Evolutionary conservation across 495 filamentous ascomycete species (phyloP), one percentile per base, ranked within the genome.

Genomic region (Podospora pseudocomata): DNA sequence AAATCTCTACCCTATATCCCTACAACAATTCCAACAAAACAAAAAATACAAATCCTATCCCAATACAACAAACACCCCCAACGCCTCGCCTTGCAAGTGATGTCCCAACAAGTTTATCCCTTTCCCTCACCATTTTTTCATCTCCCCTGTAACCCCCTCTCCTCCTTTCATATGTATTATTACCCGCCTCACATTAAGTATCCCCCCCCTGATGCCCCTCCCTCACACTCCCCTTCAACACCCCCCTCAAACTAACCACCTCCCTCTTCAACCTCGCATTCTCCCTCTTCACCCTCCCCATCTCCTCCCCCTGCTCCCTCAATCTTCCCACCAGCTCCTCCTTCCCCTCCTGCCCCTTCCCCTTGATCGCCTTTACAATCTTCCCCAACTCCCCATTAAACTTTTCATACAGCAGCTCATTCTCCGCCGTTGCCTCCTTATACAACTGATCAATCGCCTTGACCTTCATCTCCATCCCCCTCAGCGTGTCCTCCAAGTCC

Each of bases 381-480:
- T 92, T 93, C 64, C 86, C 91, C 60, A 99, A 79, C 75, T 99
- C 95, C 27, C 87, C 85, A 71, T 97, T 97, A 81, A 97, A 97
- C 70, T 90, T 91, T 71, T 94, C 91, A 76, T 97, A 97, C 54
- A 97, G 83, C 61, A 95, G 87, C 78, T 97, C 94, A 70, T 97
- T 99, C 81, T 98, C 95, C 0, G 92, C 92, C 73, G 88, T 94
- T 19, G 89, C 87, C 72, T 97, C 91, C 67, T 92, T 91, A 79
- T 96, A 95, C 49, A 97, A 79, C 76, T 95, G 91, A 75, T 97
- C 94, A 44, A 97, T 86, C 55, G 92, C 90, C 72, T 88, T 90
- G 57, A 89, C 90, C 65, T 95, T 94, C 60, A 82, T 84, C 74
- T 97, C 92, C 66, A 84, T 87, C 3, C 90, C 86, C 49, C 87